Evolutionary conservation across 192 early-diverging fungal species (phyloP), one percentile per base, ranked within the genome.

Genomic region (Gamsiella multidivaricata): DNA sequence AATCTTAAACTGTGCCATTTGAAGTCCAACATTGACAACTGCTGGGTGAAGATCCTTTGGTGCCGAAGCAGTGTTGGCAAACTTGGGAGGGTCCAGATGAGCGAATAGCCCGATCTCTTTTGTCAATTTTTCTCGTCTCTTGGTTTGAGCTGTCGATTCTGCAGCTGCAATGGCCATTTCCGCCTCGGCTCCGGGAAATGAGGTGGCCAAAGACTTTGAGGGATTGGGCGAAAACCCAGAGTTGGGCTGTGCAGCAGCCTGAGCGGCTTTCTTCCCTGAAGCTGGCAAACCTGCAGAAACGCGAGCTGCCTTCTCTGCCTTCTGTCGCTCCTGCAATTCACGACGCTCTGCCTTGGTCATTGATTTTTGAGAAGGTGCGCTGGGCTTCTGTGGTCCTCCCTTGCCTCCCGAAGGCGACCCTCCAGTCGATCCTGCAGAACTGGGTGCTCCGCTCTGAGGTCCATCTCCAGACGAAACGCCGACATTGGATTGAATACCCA

Each of bases 331-430:
- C 75, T 97, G 95, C 55, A 92, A 59, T 17, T 89, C 95, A 31
- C 94, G 88, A 54, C 94, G 88, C 85, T 98, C 95, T 26, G 93
- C 93, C 64, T 96, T 97, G 25, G 93, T 95, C 92, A 94, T 91
- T 39, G 65, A 69, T 36, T 78, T 78, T 58, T 78, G 74, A 37
- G 74, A 78, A 18, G 74, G 74, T 1, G 60, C 66, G 15, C 45
- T 46, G n/a, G 74, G 74, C 39, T 69, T 69, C 12, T 68, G 53
- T 0, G 58, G 32, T 49, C 65, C 74, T 7, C 70, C 56, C 18
- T 61, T 61, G n/a, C 25, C 34, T 9, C 52, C 58, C n/a, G 54
- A 41, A 37, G 54, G 22, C 20, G 62, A 23, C 23, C 57, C 61
- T 26, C 43, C 63, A 15, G 63, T 34, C 14, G 53, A 34, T 20